Base-by-base conservation (phyloP, 352 stramenopile species). In the Phytophthora cryptogea region DNA sequence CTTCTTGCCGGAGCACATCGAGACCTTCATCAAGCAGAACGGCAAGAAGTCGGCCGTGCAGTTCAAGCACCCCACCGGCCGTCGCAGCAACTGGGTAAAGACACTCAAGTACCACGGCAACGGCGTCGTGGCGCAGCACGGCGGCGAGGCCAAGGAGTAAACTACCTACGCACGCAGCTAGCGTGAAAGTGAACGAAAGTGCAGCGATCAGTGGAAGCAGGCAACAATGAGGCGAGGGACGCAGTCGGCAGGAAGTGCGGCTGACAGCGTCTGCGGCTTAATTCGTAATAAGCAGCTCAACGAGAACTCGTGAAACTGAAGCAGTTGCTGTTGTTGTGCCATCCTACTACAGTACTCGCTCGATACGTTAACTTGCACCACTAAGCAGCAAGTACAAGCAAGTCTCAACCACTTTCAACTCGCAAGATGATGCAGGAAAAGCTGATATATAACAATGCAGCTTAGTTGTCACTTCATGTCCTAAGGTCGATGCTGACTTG, bases 61-160 rank as follows among this genome's bases (percentile, higher is more conserved):
- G 28, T 95, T 95, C 68, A 79, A 83, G 66, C 80, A 91, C 74
- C 82, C 83, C 30, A 85, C 79, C 10, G 80, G 80, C 10, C 78
- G 80, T 62, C 83, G 77, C 61, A 91, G 80, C 70, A 92, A 95
- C 76, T 95, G 84, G 81, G 80, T 92, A 65, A 91, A 89, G 83
- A 90, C 84, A 59, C 81, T 95, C 51, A 93, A 92, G 71, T 95
- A 93, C 72, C 83, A 92, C 66, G 86, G 86, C 66, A 69, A 93
- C 59, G 83, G 83, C 36, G 75, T 86, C 36, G 83, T 93, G 39
- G 63, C 75, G 45, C 86, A 95, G 74, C 86, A 95, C 73, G 86
- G 86, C 23, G 82, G 79, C 36, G 77, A 91, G 49, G 79, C 79
- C 54, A 89, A 89, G 73, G 56, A 89, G 60, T 83, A 82, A 78